A percentile compares a stretch with the other conserved stretches of the same genome.
Evolutionary conservation across 1,284 basidiomycete species (phyloP).

Genomic region (Ustilago cynodontis): DNA sequence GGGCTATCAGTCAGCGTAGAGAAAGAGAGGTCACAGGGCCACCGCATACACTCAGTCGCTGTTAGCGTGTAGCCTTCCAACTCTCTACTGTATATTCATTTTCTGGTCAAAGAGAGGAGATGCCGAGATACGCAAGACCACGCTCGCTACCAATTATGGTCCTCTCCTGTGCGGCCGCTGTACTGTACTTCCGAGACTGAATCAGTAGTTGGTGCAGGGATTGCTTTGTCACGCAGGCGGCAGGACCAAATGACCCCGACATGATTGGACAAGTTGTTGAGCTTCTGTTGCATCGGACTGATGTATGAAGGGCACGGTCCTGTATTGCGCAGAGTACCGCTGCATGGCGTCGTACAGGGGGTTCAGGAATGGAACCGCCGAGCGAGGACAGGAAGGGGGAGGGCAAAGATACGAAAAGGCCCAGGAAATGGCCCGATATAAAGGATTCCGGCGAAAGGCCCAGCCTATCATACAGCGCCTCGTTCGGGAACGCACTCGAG

Average conservation of each 20-base stretch:
- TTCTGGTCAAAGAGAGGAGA: background rate
- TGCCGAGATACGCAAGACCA: background rate
- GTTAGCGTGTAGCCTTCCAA: background rate
- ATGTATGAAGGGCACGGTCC: too few species aligned
- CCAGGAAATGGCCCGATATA: conserved; percentile 40
- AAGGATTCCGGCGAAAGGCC: conserved; percentile 44
- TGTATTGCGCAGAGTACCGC: background rate
- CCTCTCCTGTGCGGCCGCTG: background rate
- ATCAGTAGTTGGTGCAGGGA: too few species aligned
- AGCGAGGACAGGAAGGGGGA: background rate
- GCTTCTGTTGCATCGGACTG: background rate
- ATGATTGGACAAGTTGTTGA: too few species aligned
- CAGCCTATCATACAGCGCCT: conserved; percentile 29
- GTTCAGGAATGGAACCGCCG: background rate
- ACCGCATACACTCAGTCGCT: background rate
- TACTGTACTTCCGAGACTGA: background rate
- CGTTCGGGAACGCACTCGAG: background rate
- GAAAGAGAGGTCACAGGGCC: background rate
- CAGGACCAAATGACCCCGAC: too few species aligned
- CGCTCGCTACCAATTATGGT: background rate
- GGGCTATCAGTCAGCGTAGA: background rate
- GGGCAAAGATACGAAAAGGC: conserved; percentile 18
- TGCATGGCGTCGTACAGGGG: background rate
- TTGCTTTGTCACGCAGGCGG: too few species aligned
- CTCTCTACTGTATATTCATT: background rate